Evolutionary conservation across 2,329 filamentous ascomycete genomes (phyloP), one percentile per base, ranked within the genome.

Genomic region (Aspergillus tanneri): DNA sequence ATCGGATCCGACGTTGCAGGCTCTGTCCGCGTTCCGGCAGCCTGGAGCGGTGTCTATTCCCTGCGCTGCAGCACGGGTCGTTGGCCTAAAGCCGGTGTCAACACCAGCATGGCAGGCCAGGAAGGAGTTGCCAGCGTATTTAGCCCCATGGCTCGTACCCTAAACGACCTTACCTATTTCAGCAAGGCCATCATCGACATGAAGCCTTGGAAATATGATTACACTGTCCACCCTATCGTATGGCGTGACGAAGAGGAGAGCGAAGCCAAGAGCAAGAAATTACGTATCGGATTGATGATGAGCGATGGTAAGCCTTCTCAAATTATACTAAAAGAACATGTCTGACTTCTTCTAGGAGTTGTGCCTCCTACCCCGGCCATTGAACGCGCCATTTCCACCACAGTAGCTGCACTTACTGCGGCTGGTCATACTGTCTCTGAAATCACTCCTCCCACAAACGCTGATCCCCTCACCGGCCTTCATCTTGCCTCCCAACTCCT

Each of bases 1-100:
- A 86, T 96, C 56, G 92, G 91, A 8, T 91, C 87, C 39, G 91
- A 96, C 68, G 90, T 96, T 12, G 91, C 90, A 11, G 91, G 92
- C 23, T 93, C 88, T 12, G 90, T 96, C 4, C 81, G 91, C 43
- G 85, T 82, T 2, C 92, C 91, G 0, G 92, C 91, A 4, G 90
- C 95, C 59, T 96, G 90, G 74, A 87, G 87, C 2, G 91, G 91
- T 7, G 89, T 92, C 65, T 96, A 95, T 69, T 86, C 87, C 14
- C 73, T 96, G 19, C 83, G 88, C 27, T 96, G 91, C 71, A 91
- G 88, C 3, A 95, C 88, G 1, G 91, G 92, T 2, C 80, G 91
- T 40, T 96, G 91, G 90, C 89, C 90, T 1, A 95, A 95, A 68
- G 79, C 82, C 34, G 90, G 90, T 8, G 84, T 90, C 65, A 82